These are phyloP conservation scores for Sporisorium sorghi DNA, from an alignment of 1,284 basidiomycete genomes.

Conservation along the genomic window DNA sequence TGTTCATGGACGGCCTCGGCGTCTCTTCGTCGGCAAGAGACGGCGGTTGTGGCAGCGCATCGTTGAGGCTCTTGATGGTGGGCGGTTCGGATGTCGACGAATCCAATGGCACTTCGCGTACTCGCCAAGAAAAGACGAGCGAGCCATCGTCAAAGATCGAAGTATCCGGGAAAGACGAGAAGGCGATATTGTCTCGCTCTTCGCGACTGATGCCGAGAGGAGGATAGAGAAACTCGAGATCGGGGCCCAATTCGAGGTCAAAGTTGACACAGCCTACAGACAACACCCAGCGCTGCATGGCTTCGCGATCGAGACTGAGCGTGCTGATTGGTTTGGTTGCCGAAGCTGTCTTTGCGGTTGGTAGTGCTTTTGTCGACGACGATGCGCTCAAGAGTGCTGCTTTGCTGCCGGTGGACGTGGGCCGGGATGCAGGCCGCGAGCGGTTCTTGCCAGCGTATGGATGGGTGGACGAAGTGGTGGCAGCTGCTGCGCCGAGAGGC, in stretches of 20 bases:
- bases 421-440: constrained; percentile 21
- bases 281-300: constrained; percentile 67
- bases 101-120: constrained; percentile 64
- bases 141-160: constrained; percentile 66
- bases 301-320: constrained; percentile 48
- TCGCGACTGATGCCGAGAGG: constrained; percentile 75
- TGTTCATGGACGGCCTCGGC: constrained; percentile 50
- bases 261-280: constrained; percentile 67
- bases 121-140: constrained; percentile 65
- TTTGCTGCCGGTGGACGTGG: constrained; percentile 23
- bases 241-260: constrained; percentile 76
- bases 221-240: constrained; percentile 80
- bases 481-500: not conserved
- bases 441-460: not conserved
- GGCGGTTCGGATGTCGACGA: constrained; percentile 50
- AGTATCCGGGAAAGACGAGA: constrained; percentile 93
- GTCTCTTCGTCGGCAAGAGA: constrained; percentile 33
- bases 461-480: constrained; percentile 6
- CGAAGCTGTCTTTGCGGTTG: not conserved
- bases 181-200: constrained; percentile 88
- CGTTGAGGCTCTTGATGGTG: constrained; percentile 47
- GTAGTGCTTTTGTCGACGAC: not conserved
- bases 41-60: constrained; percentile 18
- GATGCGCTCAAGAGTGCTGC: not conserved
- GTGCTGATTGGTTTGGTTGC: constrained; percentile 1